Percentiles rank a stretch among this genome's conserved stretches.
phyloP scores from a whole-genome alignment of 2,329 filamentous ascomycete species.

The Pyrenophora teres region DNA sequence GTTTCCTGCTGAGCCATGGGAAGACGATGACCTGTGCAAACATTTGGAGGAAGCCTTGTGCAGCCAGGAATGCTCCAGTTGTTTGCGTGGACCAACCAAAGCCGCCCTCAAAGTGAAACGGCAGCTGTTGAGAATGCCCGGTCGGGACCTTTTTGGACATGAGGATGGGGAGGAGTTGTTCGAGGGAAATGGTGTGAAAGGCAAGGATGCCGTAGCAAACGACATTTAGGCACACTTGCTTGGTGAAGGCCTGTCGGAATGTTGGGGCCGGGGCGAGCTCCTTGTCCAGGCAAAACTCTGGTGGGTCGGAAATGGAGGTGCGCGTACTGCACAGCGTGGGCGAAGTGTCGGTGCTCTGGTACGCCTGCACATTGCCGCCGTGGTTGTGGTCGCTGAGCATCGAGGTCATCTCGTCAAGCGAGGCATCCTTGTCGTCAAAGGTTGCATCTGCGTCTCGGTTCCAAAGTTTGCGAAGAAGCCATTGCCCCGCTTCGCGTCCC shows the following conservation, averaged over 20 bases:
- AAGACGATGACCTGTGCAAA: constrained; percentile 84
- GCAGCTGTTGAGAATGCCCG: constrained; percentile 61
- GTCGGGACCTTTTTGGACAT: constrained; percentile 70
- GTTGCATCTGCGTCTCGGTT: constrained; percentile 34
- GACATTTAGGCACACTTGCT: constrained; percentile 84
- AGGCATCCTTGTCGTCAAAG: constrained; percentile 50
- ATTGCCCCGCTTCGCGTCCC: constrained; percentile 76
- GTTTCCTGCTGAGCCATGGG: constrained; percentile 71
- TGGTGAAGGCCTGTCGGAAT: constrained; percentile 71
- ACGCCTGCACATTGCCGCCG: constrained; percentile 58
- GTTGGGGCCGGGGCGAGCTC: constrained; percentile 25
- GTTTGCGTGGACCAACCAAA: constrained; percentile 81
- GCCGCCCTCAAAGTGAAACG: constrained; percentile 87
- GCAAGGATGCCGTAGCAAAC: constrained; percentile 89
- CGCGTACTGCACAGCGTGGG: constrained; percentile 52
- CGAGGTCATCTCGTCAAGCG: constrained; percentile 63
- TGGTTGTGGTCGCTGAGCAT: constrained; percentile 57
- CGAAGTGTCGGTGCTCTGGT: constrained; percentile 64
- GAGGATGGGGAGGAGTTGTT: constrained; percentile 90
- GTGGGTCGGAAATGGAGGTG: constrained; percentile 37
- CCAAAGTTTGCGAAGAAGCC: constrained; percentile 57
- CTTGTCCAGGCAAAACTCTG: constrained; percentile 44
- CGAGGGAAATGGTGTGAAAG: constrained; percentile 96
- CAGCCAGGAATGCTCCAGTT: constrained; percentile 85
- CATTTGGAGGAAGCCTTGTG: constrained; percentile 89